Conservation (phyloP, 345 rosid genomes). For the Eucalyptus polyanthemos region DNA sequence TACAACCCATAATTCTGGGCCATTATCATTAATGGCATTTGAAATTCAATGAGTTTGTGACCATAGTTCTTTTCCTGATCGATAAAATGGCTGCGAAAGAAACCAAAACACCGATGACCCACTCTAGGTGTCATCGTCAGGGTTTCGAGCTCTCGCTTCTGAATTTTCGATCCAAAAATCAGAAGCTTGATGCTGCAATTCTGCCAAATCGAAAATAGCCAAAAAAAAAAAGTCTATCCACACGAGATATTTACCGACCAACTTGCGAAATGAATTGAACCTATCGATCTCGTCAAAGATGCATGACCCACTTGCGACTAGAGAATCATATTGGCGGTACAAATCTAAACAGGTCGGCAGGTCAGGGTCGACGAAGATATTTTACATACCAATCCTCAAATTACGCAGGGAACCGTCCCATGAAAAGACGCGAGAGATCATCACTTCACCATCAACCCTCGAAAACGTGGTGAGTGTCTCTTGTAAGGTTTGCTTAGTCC, state of each 20-base stretch:
- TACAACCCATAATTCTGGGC: not conserved
- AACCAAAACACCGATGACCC: not conserved
- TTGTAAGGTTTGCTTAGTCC: not conserved
- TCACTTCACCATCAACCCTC: not conserved
- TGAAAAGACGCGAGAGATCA: not conserved
- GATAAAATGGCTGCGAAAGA: not conserved
- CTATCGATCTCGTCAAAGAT: not conserved
- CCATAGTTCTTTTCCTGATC: not conserved
- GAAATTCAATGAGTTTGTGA: not conserved
- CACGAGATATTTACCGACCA: not conserved
- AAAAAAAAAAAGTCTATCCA: not conserved
- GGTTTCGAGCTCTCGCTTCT: not conserved
- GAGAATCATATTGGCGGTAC: not conserved
- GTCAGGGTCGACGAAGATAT: not conserved
- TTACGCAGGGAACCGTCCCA: not conserved
- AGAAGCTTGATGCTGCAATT: not conserved
- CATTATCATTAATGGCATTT: not conserved
- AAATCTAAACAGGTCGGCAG: not conserved
- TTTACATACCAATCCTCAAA: not conserved
- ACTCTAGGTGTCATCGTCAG: no score
- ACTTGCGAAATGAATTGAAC: not conserved
- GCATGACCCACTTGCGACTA: not conserved
- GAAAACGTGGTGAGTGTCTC: not conserved
- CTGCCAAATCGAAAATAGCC: not conserved
- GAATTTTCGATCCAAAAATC: not conserved